Conservation (phyloP, 2,329 filamentous ascomycete genomes). For the Diaporthe vexans region DNA sequence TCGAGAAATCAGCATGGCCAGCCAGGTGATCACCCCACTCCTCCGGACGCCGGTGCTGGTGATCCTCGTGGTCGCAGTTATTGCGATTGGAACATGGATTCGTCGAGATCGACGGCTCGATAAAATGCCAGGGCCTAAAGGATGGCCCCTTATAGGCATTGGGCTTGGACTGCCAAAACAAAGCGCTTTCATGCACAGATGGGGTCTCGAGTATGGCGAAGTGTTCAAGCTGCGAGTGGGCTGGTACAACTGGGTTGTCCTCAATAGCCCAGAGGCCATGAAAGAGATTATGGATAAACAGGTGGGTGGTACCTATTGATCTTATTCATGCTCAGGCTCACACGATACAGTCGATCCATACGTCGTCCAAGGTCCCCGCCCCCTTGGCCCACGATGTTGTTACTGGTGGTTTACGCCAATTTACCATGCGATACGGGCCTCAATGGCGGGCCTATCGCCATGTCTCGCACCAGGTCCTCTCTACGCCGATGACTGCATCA, state of each 20-base stretch:
- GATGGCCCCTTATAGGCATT: slow-evolving; percentile 27
- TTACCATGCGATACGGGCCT: slow-evolving; percentile 56
- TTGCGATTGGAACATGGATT: slow-evolving; percentile 16
- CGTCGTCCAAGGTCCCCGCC: slow-evolving; percentile 53
- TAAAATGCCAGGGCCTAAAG: slow-evolving; percentile 15
- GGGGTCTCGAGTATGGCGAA: slow-evolving; percentile 60
- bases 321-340: neutral
- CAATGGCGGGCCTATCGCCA: slow-evolving; percentile 56
- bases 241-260: slow-evolving; percentile 60
- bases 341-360: slow-evolving; percentile 46
- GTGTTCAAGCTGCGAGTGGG: slow-evolving; percentile 59
- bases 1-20: slow-evolving; percentile 15
- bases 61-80: neutral
- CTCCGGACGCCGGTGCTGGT: neutral
- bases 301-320: neutral
- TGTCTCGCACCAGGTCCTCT: slow-evolving; percentile 55
- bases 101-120: slow-evolving; percentile 31
- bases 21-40: neutral
- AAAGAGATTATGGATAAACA: slow-evolving; percentile 59
- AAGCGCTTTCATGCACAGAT: slow-evolving; percentile 43
- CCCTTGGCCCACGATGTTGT: slow-evolving; percentile 57
- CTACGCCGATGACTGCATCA: slow-evolving; percentile 52
- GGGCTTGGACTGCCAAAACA: slow-evolving; percentile 22
- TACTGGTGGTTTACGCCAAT: slow-evolving; percentile 55
- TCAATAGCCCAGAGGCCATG: slow-evolving; percentile 59